Percentiles rank a stretch among this genome's conserved stretches.
These are phyloP conservation scores for Quercus alba DNA, from an alignment of 306 rosid genomes.

Conservation along the genomic window DNA sequence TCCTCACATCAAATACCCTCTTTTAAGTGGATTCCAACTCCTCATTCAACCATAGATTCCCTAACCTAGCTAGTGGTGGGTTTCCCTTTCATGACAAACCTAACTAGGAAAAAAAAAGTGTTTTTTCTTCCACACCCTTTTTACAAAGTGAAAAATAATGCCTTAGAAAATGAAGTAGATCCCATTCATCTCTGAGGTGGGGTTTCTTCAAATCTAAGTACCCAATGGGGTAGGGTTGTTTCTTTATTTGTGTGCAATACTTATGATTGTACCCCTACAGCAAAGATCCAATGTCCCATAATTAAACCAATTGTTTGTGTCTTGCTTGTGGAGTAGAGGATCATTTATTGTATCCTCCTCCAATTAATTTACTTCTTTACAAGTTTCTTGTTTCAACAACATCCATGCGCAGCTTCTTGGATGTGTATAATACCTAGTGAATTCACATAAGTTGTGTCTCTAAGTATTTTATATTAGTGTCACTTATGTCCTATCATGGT, in stretches of 20 bases:
- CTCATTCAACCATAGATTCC: conserved; percentile 83
- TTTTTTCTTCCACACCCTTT: conserved; percentile 13
- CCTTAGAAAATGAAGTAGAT: conserved; percentile 10
- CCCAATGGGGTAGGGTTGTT: conserved; percentile 33
- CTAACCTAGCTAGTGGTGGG: conserved; percentile 19
- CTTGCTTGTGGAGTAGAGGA: not conserved
- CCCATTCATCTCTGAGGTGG: conserved; percentile 32
- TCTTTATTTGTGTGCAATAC: conserved; percentile 1
- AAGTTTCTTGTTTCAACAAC: conserved; percentile 44
- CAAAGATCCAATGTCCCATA: not conserved
- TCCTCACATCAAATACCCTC: conserved; percentile 52
- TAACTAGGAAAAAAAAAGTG: conserved; percentile 26
- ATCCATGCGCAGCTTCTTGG: conserved; percentile 34
- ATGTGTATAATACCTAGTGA: conserved; percentile 38
- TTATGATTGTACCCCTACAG: not conserved
- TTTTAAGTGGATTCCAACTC: conserved; percentile 98
- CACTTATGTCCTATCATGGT: conserved; percentile 14
- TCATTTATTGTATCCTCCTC: not conserved
- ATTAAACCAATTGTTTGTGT: not conserved
- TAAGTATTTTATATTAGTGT: conserved; percentile 7
- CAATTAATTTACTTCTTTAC: conserved; percentile 19
- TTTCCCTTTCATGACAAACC: conserved; percentile 56
- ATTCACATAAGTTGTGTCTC: conserved; percentile 36
- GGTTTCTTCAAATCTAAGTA: conserved; percentile 51
- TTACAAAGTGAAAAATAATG: not conserved